Conservation (phyloP, 768 basidiomycete species). For the Leccinellum rugosiceps region DNA sequence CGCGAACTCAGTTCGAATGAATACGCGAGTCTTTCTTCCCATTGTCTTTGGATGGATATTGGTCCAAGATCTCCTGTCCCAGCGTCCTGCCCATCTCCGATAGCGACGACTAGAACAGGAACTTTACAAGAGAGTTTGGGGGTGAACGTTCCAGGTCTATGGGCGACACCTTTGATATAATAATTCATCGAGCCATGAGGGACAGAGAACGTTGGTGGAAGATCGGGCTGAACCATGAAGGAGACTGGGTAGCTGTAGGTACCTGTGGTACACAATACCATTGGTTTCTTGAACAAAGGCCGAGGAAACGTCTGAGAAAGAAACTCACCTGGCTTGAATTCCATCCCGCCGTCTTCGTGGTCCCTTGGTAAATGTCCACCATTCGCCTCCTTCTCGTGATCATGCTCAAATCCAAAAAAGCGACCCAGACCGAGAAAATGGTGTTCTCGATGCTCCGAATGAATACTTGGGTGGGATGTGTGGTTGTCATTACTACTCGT, state of each 20-base stretch:
- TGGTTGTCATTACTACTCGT: neutral
- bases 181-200: constrained; percentile 78
- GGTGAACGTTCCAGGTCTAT: constrained; percentile 84
- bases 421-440: constrained; percentile 36
- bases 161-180: constrained; percentile 75
- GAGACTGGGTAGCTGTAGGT: constrained; percentile 95
- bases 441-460: constrained; percentile 12
- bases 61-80: constrained; percentile 57
- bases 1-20: constrained; percentile 73
- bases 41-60: constrained; percentile 81
- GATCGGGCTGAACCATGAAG: constrained; percentile 75
- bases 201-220: constrained; percentile 77
- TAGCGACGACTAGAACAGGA: constrained; percentile 77
- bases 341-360: constrained; percentile 66
- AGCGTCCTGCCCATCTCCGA: constrained; percentile 70
- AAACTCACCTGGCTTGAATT: constrained; percentile 78
- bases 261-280: constrained; percentile 42
- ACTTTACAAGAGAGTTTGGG: constrained; percentile 66
- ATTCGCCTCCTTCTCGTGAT: constrained; percentile 12
- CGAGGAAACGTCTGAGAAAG: neutral
- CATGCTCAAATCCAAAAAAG: constrained; percentile 17
- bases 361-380: constrained; percentile 36
- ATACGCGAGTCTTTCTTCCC: constrained; percentile 89
- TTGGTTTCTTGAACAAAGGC: neutral
- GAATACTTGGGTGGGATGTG: neutral